A percentile compares a stretch with the other conserved stretches of the same genome.
phyloP scores from a whole-genome alignment of 768 basidiomycete species.

The Podaxis mareebaensis region DNA sequence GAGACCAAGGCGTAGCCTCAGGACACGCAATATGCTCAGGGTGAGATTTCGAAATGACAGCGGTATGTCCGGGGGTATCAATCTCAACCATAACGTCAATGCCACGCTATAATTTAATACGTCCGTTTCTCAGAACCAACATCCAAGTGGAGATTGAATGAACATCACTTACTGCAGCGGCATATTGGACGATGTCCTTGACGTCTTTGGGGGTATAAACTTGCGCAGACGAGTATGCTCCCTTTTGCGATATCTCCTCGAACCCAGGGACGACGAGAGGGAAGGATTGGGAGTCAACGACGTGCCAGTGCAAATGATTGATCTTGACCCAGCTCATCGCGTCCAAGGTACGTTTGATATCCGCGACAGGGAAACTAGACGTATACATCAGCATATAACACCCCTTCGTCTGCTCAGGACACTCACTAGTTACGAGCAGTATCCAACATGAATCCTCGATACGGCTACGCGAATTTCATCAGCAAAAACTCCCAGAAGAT shows the following conservation, averaged over 20 bases:
- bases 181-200: constrained; percentile 61
- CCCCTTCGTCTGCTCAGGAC: not conserved
- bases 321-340: constrained; percentile 83
- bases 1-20: constrained; percentile 56
- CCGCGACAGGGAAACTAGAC: constrained; percentile 56
- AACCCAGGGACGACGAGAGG: constrained; percentile 66
- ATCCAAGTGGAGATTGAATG: not conserved
- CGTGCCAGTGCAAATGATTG: constrained; percentile 84
- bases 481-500: not conserved
- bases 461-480: constrained; percentile 42
- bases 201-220: constrained; percentile 61
- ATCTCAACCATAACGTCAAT: constrained; percentile 78
- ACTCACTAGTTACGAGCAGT: constrained; percentile 76
- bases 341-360: constrained; percentile 69
- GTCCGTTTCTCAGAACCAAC: not conserved
- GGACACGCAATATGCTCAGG: constrained; percentile 79
- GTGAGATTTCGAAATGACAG: constrained; percentile 60
- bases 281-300: constrained; percentile 81
- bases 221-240: constrained; percentile 61
- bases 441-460: constrained; percentile 79
- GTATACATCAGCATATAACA: not conserved
- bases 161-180: constrained; percentile 56
- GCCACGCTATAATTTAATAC: constrained; percentile 47
- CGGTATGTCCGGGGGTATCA: constrained; percentile 85
- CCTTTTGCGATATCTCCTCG: constrained; percentile 58